Percentiles rank a stretch among this genome's conserved stretches.
Conservation (phyloP, 2,329 filamentous ascomycete species). For the Neopestalotiopsis clavispora region DNA sequence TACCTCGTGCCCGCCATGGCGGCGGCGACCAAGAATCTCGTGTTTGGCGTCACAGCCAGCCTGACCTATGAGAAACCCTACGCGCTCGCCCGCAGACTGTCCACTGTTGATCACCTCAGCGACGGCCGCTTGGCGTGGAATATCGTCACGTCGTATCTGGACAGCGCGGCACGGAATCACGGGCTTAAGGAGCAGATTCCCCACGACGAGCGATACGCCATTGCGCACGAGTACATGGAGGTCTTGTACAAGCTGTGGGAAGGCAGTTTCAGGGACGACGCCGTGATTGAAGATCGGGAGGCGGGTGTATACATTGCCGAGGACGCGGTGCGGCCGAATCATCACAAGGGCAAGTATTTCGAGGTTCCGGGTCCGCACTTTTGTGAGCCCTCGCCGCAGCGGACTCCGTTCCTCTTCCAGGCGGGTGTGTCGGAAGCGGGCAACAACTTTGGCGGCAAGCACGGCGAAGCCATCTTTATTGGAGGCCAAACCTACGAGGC, state of each 20-base stretch:
- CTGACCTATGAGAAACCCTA: slow-evolving; percentile 68
- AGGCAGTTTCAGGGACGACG: slow-evolving; percentile 60
- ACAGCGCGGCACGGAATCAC: slow-evolving; percentile 66
- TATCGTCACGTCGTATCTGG: slow-evolving; percentile 55
- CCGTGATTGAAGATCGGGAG: slow-evolving; percentile 55
- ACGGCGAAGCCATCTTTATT: slow-evolving; percentile 66
- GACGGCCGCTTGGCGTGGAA: slow-evolving; percentile 69
- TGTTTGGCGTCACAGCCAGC: slow-evolving; percentile 65
- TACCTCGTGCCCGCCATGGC: slow-evolving; percentile 69
- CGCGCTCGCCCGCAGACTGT: slow-evolving; percentile 63
- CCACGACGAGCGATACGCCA: slow-evolving; percentile 64
- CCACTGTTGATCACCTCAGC: slow-evolving; percentile 65
- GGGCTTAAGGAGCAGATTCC: slow-evolving; percentile 60
- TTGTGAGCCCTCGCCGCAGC: slow-evolving; percentile 59
- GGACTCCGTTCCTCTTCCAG: slow-evolving; percentile 63
- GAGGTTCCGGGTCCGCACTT: slow-evolving; percentile 48
- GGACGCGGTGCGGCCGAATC: slow-evolving; percentile 60
- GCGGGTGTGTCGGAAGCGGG: slow-evolving; percentile 64
- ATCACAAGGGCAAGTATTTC: slow-evolving; percentile 63
- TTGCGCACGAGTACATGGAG: slow-evolving; percentile 65
- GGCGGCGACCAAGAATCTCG: slow-evolving; percentile 66
- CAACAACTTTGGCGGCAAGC: slow-evolving; percentile 58
- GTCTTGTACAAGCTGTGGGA: slow-evolving; percentile 67
- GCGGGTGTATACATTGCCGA: slow-evolving; percentile 63
- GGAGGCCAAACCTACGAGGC: slow-evolving; percentile 56